Conservation (phyloP, 805 yeast genomes). For the Metschnikowia continentalis region DNA sequence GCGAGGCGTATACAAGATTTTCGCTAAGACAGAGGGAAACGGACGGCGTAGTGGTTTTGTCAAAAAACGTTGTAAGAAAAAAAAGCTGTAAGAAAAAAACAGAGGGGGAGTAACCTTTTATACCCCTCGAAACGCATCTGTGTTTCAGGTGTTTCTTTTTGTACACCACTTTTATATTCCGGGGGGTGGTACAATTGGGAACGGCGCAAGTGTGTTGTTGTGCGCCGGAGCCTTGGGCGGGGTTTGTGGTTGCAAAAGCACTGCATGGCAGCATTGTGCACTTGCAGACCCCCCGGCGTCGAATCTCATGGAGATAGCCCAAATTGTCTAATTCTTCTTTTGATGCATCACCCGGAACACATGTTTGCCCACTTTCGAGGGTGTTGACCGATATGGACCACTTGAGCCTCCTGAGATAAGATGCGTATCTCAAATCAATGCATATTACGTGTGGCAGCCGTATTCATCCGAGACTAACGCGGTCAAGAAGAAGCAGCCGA, state of each 20-base stretch:
- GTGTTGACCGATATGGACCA: neutral
- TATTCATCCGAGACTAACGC: conserved; percentile 1
- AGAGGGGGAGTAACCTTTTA: neutral
- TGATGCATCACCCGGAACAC: neutral
- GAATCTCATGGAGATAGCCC: neutral
- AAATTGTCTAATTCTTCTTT: neutral
- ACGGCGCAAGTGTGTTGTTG: neutral
- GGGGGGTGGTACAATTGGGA: neutral
- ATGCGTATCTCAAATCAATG: conserved; percentile 1
- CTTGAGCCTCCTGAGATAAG: neutral
- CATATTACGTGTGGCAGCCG: neutral
- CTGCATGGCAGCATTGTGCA: neutral
- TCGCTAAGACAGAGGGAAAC: too few species aligned
- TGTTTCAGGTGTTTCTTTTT: neutral
- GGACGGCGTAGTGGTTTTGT: too few species aligned
- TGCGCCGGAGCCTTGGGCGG: neutral
- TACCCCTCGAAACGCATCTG: neutral
- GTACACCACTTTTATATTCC: neutral
- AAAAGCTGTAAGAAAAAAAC: neutral
- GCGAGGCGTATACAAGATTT: too few species aligned
- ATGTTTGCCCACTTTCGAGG: neutral
- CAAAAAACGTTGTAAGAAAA: neutral
- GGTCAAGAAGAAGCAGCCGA: neutral
- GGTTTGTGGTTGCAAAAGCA: conserved; percentile 4
- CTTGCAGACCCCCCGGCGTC: neutral